Base-by-base conservation (phyloP, 2,329 filamentous ascomycete genomes). In the Hypoxylon rubiginosum region DNA sequence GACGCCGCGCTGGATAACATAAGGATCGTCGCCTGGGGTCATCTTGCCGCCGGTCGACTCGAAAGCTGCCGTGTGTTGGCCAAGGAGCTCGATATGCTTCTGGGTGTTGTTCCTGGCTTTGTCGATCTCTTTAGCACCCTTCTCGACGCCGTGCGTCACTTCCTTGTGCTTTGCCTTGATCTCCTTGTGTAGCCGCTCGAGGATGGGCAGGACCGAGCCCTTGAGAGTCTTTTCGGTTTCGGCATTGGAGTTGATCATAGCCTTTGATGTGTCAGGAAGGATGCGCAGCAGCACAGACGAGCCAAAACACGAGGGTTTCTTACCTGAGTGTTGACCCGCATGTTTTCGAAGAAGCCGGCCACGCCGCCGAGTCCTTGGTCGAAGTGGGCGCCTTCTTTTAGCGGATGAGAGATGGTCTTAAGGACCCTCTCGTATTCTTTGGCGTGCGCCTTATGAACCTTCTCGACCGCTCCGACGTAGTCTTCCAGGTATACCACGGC, bases 151-250 rank as follows among this genome's bases (percentile, higher is more conserved):
- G 67, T 89, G 86, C 46, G 88, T 86, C 53, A 99, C 86, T 81
- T 97, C 94, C 84, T 98, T 98, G 69, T 88, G 86, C 84, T 98
- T 98, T 82, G 92, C 90, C 86, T 98, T 99, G 84, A 99, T 96
- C 79, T 98, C 96, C 78, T 93, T 91, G 83, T 98, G 94, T 52
- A 99, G 85, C 56, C 94, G 91, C 74, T 97, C 93, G 76, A 99
- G 90, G 69, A 95, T 90, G 39, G 95, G 96, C 19, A 97, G 85
- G 30, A 98, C 92, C 13, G 90, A 90, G 64, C 90, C 91, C 81
- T 95, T 97, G 71, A 99, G 86, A 72, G 90, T 92, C 84, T 96
- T 96, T 73, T 96, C 94, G 5, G 94, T 97, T 79, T 98, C 95
- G 73, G 91, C 82, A 79, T 97, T 95, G 76, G 92, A 91, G 80